Percentiles rank a stretch among this genome's conserved stretches.
Conservation (phyloP, 805 yeast species). For the Cyberlindnera mycetangii region DNA sequence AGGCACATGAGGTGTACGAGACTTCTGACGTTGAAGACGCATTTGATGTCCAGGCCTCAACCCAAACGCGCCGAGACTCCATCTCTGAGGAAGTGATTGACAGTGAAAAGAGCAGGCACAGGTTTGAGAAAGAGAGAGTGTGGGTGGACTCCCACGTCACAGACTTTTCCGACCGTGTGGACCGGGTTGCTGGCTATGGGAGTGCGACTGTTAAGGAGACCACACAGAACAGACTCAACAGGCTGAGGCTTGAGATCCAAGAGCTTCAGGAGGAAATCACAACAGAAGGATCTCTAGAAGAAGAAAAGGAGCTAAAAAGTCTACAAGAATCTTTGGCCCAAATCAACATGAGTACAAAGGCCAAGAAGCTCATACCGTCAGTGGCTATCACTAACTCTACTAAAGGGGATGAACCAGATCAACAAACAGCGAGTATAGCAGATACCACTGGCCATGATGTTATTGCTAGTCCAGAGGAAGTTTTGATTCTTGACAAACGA, state of each 20-base stretch:
- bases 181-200: constrained; percentile 34
- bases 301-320: constrained; percentile 19
- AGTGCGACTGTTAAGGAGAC: constrained; percentile 35
- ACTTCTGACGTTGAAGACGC: constrained; percentile 39
- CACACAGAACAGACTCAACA: constrained; percentile 34
- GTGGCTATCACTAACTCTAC: neutral
- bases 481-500: constrained; percentile 15
- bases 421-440: neutral
- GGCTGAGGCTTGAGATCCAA: constrained; percentile 39
- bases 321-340: constrained; percentile 22
- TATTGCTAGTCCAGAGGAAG: constrained; percentile 7
- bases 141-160: constrained; percentile 24
- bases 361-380: constrained; percentile 7
- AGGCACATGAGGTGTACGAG: constrained; percentile 39
- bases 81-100: constrained; percentile 22
- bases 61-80: constrained; percentile 20
- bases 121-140: constrained; percentile 28
- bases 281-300: constrained; percentile 11
- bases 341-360: constrained; percentile 15
- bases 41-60: neutral
- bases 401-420: neutral
- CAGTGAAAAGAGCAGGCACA: constrained; percentile 20
- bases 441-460: neutral
- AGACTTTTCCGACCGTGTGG: constrained; percentile 32
- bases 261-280: constrained; percentile 30